Percentiles rank a stretch among this genome's conserved stretches.
Evolutionary conservation across 2,329 filamentous ascomycete genomes (phyloP).

Genomic region (Neonectria magnoliae): DNA sequence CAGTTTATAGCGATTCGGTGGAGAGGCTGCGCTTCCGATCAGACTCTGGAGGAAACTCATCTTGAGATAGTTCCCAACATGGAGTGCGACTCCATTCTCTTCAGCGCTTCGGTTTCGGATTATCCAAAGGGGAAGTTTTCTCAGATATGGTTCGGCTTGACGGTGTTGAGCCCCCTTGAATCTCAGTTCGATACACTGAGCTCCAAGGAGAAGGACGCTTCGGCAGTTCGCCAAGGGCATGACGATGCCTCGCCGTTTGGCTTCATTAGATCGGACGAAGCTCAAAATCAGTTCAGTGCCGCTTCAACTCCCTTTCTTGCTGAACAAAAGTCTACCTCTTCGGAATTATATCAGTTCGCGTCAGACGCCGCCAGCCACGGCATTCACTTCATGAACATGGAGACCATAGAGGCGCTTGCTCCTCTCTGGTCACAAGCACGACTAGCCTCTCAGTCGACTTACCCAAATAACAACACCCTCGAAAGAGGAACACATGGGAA

Average conservation of each 20-base stretch:
- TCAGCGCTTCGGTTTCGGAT: background rate
- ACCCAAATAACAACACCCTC: too few relatives aligned
- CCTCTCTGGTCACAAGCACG: background rate
- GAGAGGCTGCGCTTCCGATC: background rate
- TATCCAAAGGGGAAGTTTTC: background rate
- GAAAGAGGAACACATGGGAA: background rate
- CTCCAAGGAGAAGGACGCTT: background rate
- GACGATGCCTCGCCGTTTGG: background rate
- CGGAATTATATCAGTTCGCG: background rate
- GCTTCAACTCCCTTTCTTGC: too few relatives aligned
- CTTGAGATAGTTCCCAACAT: background rate
- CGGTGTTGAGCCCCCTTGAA: background rate
- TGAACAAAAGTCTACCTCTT: background rate
- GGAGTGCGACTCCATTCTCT: background rate
- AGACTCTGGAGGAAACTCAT: background rate
- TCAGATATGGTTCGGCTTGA: background rate
- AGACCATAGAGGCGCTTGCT: background rate
- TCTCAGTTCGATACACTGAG: background rate
- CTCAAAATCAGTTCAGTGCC: background rate
- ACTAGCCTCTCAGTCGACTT: background rate
- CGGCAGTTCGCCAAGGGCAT: background rate
- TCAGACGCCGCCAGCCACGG: background rate
- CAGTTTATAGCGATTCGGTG: background rate
- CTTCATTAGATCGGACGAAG: background rate
- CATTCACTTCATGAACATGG: background rate